These are phyloP conservation scores for Rhynchosporium agropyri DNA, from an alignment of 2,329 filamentous ascomycete species.

Conservation along the genomic window DNA sequence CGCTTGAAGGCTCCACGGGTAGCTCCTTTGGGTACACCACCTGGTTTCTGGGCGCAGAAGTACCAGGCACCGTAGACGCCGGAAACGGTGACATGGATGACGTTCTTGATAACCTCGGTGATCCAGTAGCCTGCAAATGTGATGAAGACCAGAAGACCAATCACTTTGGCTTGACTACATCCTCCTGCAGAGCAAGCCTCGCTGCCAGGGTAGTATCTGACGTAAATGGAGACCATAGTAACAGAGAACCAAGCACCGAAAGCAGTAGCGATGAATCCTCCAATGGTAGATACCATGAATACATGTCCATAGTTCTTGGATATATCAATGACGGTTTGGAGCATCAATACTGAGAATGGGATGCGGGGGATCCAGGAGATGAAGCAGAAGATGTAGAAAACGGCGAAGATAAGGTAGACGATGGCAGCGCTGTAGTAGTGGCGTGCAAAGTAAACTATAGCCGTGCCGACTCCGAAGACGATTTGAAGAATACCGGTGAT, in stretches of 20 bases:
- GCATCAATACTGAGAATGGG: slow-evolving; percentile 88
- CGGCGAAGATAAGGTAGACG: slow-evolving; percentile 80
- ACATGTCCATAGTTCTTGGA: slow-evolving; percentile 83
- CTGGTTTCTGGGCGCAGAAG: slow-evolving; percentile 66
- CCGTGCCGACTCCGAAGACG: slow-evolving; percentile 79
- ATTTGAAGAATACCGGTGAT: slow-evolving; percentile 89
- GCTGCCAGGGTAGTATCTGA: slow-evolving; percentile 72
- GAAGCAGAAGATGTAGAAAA: slow-evolving; percentile 82
- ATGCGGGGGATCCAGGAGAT: slow-evolving; percentile 88
- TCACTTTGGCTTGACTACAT: slow-evolving; percentile 77
- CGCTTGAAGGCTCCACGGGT: slow-evolving; percentile 83
- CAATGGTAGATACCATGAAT: slow-evolving; percentile 81
- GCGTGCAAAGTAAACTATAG: slow-evolving; percentile 79
- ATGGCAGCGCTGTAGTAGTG: slow-evolving; percentile 83
- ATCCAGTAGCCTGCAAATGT: slow-evolving; percentile 96
- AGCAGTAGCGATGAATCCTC: slow-evolving; percentile 73
- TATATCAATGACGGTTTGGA: slow-evolving; percentile 83
- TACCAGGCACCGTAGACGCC: slow-evolving; percentile 95
- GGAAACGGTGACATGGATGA: slow-evolving; percentile 83
- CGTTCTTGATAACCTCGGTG: slow-evolving; percentile 91
- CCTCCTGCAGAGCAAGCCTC: slow-evolving; percentile 49
- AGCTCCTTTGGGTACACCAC: slow-evolving; percentile 72
- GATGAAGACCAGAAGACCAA: slow-evolving; percentile 81
- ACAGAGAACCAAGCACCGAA: slow-evolving; percentile 86
- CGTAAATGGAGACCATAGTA: slow-evolving; percentile 84